Conservation (phyloP, 2,329 filamentous ascomycete species). For the Chrysosporium queenslandicum region DNA sequence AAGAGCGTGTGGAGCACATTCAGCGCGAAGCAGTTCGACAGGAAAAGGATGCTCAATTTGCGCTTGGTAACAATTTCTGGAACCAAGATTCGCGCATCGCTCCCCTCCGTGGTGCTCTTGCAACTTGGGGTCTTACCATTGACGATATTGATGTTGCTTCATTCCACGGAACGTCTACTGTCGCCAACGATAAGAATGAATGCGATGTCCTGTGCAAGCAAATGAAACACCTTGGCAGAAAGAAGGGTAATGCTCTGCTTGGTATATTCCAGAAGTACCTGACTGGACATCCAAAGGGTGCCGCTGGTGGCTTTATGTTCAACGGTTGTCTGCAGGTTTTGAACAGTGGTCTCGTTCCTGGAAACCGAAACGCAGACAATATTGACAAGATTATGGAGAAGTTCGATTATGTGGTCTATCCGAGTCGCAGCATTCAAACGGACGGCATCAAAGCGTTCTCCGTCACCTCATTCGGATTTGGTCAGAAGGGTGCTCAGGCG, state of each 20-base stretch:
- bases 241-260: conserved; percentile 90
- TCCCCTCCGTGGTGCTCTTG: conserved; percentile 87
- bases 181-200: conserved; percentile 99
- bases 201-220: conserved; percentile 96
- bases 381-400: conserved; percentile 93
- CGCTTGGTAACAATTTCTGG: conserved; percentile 98
- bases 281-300: conserved; percentile 97
- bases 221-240: conserved; percentile 83
- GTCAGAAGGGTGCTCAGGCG: conserved; percentile 94
- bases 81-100: conserved; percentile 89
- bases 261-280: conserved; percentile 99
- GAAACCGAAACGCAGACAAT: conserved; percentile 97
- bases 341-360: conserved; percentile 85
- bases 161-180: conserved; percentile 97
- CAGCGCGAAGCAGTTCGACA: conserved; percentile 79
- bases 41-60: conserved; percentile 84
- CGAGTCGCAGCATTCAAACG: conserved; percentile 88
- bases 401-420: conserved; percentile 96
- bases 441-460: conserved; percentile 98
- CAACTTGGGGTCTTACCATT: conserved; percentile 95
- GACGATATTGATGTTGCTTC: conserved; percentile 92
- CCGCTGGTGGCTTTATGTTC: conserved; percentile 98
- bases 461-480: conserved; percentile 97
- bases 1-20: conserved; percentile 76
- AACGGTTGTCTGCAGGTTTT: conserved; percentile 95